Evolutionary conservation across 371 early-diverging fungal species (phyloP), one percentile per base, ranked within the genome.

Genomic region (Coemansia sp.): DNA sequence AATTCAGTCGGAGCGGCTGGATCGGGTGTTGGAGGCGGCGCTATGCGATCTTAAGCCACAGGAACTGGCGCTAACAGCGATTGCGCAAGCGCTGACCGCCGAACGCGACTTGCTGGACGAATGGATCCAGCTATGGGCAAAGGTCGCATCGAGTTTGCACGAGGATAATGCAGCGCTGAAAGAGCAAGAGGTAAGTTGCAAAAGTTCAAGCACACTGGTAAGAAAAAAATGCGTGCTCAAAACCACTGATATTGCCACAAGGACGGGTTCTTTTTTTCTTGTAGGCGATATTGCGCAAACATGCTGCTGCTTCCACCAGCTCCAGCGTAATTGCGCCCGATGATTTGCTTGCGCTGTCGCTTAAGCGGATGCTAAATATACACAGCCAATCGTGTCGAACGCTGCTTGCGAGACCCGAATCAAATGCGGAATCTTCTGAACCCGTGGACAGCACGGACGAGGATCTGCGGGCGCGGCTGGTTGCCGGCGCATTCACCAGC

Each of bases 401-500:
- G 34, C n/a, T 49, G 14, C 39, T 31, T 48, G 34, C 51, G 39
- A 9, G 8, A 32, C 7, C 9, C 40, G 2, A 36, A 39, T 24
- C 29, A 38, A 48, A 18, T 50, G 16, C 16, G 31, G 14, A 29
- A 39, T 29, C 7, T 33, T 16, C 31, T 46, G 50, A 39, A 6
- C 14, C 18, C 36, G 44, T 9, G 8, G 12, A 39, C 39, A 8
- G 7, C 44, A 24, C 31, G 11, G 9, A n/a, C 32, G n/a, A 39
- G 29, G 40, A 58, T 14, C 49, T 47, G 37, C 18, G 14, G 3
- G 43, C 68, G 16, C 56, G 60, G 60, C 60, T 63, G 39, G 42
- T 58, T 46, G 53, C 64, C 14, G 64, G 64, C 4, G 69, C 64
- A 18, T 72, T 66, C n/a, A 68, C 72, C 2, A 44, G 64, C 39